Conservation (phyloP, 768 basidiomycete genomes). For the Podaxis sp. region DNA sequence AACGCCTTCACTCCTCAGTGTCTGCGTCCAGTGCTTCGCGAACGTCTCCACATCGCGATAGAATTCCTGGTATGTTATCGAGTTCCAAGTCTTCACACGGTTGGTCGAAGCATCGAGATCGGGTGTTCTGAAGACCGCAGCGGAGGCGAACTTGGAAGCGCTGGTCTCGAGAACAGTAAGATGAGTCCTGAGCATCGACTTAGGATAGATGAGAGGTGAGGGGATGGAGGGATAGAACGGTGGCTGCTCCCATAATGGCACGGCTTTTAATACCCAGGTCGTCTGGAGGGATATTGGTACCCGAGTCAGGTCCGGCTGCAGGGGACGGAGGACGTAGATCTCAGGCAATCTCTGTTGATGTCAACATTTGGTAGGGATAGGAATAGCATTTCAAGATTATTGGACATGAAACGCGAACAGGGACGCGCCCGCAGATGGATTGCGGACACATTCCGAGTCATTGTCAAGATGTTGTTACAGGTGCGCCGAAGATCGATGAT, state of each 20-base stretch:
- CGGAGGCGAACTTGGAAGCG: constrained; percentile 45
- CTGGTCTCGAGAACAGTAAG: constrained; percentile 61
- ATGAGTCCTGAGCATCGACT: constrained; percentile 49
- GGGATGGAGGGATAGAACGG: constrained; percentile 15
- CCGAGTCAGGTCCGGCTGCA: constrained; percentile 33
- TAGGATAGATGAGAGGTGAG: constrained; percentile 19
- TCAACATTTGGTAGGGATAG: constrained; percentile 23
- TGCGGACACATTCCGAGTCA: constrained; percentile 35
- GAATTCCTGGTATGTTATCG: constrained; percentile 67
- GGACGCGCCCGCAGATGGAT: constrained; percentile 33
- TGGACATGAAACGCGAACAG: constrained; percentile 33
- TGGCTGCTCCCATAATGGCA: not conserved
- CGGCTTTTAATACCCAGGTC: constrained; percentile 15
- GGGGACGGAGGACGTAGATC: constrained; percentile 28
- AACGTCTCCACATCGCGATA: constrained; percentile 59
- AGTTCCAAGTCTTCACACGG: constrained; percentile 50
- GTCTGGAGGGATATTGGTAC: constrained; percentile 22
- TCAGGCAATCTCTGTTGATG: constrained; percentile 26
- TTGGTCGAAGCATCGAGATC: constrained; percentile 40
- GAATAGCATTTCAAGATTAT: constrained; percentile 29
- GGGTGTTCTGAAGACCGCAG: constrained; percentile 62
- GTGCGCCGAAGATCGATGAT: constrained; percentile 24
- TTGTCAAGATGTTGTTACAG: constrained; percentile 9
- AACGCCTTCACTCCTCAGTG: constrained; percentile 46
- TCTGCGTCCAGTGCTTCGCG: constrained; percentile 60